Evolutionary conservation across 176 grass and related monocot species (phyloP).

Genomic region (Zoysia japonica): DNA sequence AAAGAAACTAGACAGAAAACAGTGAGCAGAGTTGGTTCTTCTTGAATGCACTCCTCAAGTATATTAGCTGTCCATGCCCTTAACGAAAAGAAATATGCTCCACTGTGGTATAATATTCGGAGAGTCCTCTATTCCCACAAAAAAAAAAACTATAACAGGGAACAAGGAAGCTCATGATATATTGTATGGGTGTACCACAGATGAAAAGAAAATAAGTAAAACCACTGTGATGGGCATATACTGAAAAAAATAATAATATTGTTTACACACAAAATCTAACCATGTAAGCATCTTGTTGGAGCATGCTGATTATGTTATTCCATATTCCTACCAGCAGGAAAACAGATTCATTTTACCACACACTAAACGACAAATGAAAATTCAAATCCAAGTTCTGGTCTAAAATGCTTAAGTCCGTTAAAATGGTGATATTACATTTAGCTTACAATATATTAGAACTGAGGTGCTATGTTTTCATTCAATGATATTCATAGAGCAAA

Average conservation of each 20-base stretch:
- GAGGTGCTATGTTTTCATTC: background rate
- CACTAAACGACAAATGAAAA: slow-evolving; percentile 2
- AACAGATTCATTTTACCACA: slow-evolving; percentile 4
- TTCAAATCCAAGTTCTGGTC: slow-evolving; percentile 1
- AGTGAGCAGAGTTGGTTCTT: slow-evolving; percentile 7
- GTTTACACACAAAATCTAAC: slow-evolving; percentile 5
- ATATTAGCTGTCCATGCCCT: background rate
- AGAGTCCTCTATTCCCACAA: background rate
- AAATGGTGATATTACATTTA: background rate
- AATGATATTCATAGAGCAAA: slow-evolving; percentile 13
- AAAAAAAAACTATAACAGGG: slow-evolving; percentile 14
- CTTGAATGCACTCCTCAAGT: background rate
- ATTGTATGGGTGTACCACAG: background rate
- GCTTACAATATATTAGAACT: background rate
- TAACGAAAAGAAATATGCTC: slow-evolving; percentile 5
- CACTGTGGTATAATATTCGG: background rate
- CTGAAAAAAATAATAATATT: background rate
- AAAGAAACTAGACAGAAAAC: slow-evolving; percentile 30
- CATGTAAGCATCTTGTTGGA: slow-evolving; percentile 5
- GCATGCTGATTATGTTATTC: background rate
- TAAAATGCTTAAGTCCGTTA: background rate
- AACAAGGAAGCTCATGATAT: slow-evolving; percentile 19
- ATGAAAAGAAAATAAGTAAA: slow-evolving; percentile 21
- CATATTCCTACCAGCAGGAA: slow-evolving; percentile 6
- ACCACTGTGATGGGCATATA: background rate